Evolutionary conservation across 257 asterid genomes (phyloP), one percentile per base, ranked within the genome.

Genomic region (Orobanche coerulescens): DNA sequence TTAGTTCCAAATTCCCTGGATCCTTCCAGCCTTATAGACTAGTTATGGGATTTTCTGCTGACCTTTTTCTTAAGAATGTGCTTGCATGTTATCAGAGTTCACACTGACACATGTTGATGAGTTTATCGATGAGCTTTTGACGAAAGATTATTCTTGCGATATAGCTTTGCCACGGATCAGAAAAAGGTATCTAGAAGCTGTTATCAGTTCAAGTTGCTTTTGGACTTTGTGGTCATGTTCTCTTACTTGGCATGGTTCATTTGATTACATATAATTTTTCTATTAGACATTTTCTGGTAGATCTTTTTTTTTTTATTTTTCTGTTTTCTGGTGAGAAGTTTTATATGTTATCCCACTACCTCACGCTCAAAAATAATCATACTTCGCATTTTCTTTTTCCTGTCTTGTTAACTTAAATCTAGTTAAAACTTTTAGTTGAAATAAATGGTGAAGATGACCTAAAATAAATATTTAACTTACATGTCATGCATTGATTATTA

Each of bases 71-170:
- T 64, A n/a, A n/a, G n/a, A n/a, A 33, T 59, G 4, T 42, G 42
- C 43, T 28, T 60, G 61, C 52, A 48, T 58, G 34, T 19, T 44
- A 39, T 15, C 82, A 92, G 97, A 75, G 47, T 93, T 75, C 64
- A 33, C 78, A 14, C 71, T 93, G 79, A 89, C 95, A 1, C 97
- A 83, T 65, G 98, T 86, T 68, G 98, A 93, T 64, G 96, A 84
- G 81, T 80, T 68, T 70, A 76, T 92, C 57, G 97, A 89, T 42
- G 95, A 93, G 60, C 94, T 93, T 62, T 59, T 89, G 68, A 88
- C 96, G 1, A 84, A 54, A 72, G 98, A 89, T 76, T 93, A 93
- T 72, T 86, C 95, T 25, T 89, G 98, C 33, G 95, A 93, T 72
- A 81, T 86, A 43, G 95, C 96, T 4, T 64, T 93, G 66, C 97